phyloP scores from a whole-genome alignment of 805 yeast genomes.

The Tetrapisispora pingtungensis region DNA sequence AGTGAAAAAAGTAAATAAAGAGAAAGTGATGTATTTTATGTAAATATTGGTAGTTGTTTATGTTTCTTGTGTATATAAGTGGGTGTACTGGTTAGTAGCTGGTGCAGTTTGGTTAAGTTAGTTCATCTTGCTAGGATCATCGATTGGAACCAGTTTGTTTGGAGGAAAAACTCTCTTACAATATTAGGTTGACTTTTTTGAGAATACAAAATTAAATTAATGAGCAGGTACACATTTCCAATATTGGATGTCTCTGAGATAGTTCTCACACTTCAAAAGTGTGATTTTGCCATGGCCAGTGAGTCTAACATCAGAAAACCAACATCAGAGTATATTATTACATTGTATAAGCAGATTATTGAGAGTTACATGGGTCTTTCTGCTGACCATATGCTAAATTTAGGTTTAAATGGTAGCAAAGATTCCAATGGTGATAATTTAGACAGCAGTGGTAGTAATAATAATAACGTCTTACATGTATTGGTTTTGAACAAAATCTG shows the following conservation, averaged over 20 bases:
- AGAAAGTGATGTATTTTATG: too few relatives aligned
- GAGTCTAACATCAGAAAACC: conserved; percentile 54
- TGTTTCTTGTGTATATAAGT: too few relatives aligned
- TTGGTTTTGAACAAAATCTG: conserved; percentile 52
- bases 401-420: conserved; percentile 23
- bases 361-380: conserved; percentile 48
- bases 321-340: conserved; percentile 42
- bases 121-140: too few relatives aligned
- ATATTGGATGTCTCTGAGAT: conserved; percentile 51
- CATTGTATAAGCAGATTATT: conserved; percentile 49
- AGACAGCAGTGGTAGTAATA: conserved; percentile 4
- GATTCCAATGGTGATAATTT: conserved; percentile 7
- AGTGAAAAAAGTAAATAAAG: too few relatives aligned
- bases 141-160: background rate
- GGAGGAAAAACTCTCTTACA: too few relatives aligned
- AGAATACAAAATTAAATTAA: background rate
- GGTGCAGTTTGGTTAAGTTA: too few relatives aligned
- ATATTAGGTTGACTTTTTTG: too few relatives aligned
- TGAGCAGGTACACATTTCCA: conserved; percentile 46
- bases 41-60: too few relatives aligned
- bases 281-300: conserved; percentile 45
- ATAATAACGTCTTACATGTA: conserved; percentile 32
- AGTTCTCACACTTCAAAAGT: conserved; percentile 47
- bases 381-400: conserved; percentile 7
- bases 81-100: too few relatives aligned